Conservation (phyloP, 306 rosid genomes). For the Quercus aquifolioides region DNA sequence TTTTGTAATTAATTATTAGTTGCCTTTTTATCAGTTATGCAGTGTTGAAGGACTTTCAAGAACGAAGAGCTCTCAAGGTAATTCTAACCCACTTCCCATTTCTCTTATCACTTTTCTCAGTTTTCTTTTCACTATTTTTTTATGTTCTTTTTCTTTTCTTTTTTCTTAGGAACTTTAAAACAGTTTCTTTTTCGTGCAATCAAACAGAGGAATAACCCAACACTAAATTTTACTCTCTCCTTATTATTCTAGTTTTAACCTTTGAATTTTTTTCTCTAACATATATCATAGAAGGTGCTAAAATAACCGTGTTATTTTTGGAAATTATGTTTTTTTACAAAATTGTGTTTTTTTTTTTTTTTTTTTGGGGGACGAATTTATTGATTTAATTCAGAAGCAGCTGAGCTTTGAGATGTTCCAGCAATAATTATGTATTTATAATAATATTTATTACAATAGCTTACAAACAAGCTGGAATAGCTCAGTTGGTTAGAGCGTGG, state of each 20-base stretch:
- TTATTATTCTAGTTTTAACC: not conserved
- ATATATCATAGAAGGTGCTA: not conserved
- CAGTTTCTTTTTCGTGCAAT: too few species aligned
- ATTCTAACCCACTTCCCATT: not conserved
- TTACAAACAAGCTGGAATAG: not conserved
- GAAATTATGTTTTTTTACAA: not conserved
- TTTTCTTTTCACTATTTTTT: not conserved
- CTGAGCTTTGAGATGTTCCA: not conserved
- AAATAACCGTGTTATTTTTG: not conserved
- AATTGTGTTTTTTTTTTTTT: not conserved
- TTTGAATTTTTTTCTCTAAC: not conserved
- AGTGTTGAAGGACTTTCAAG: slow-evolving; percentile 63
- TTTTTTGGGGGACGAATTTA: not conserved
- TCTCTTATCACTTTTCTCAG: not conserved
- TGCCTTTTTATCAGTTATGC: slow-evolving; percentile 31
- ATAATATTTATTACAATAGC: not conserved
- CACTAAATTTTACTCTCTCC: too few species aligned
- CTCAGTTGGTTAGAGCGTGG: not conserved
- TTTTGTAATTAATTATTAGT: too few species aligned
- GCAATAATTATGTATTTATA: too few species aligned
- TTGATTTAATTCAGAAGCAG: not conserved
- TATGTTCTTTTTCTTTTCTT: too few species aligned
- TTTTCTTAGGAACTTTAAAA: too few species aligned
- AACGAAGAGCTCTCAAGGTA: slow-evolving; percentile 84
- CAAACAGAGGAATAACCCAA: too few species aligned